Conservation (phyloP, 306 rosid genomes). For the Cyclanthera cordifolia region DNA sequence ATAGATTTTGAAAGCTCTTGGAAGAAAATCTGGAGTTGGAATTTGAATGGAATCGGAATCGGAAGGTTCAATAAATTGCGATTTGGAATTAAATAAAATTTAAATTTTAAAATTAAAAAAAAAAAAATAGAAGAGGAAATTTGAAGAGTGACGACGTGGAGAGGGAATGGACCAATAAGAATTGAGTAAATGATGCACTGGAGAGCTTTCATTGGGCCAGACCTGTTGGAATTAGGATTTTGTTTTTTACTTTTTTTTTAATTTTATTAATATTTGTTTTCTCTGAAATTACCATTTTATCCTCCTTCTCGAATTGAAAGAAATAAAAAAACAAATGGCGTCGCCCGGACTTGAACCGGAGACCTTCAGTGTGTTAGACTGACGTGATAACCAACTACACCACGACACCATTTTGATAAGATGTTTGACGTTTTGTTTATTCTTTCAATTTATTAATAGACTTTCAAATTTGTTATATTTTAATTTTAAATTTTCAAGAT, state of each 20-base stretch:
- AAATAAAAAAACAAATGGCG: neutral
- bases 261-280: too few relatives aligned
- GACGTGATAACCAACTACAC: constrained; percentile 89
- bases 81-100: too few relatives aligned
- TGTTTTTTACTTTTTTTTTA: too few relatives aligned
- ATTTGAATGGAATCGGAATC: neutral
- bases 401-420: constrained; percentile 19
- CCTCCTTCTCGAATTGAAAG: too few relatives aligned
- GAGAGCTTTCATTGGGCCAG: neutral
- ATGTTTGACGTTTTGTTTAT: too few relatives aligned
- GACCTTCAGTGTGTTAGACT: constrained; percentile 88
- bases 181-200: neutral
- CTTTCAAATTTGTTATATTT: too few relatives aligned
- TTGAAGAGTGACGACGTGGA: neutral
- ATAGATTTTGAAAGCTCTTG: too few relatives aligned
- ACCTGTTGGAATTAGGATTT: neutral
- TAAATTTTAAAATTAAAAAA: too few relatives aligned
- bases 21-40: neutral
- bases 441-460: too few relatives aligned
- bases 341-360: constrained; percentile 29
- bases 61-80: neutral
- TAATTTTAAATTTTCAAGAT: too few relatives aligned
- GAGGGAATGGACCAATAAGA: neutral
- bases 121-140: neutral
- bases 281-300: too few relatives aligned